Evolutionary conservation across 176 grass and related monocot genomes (phyloP).

Genomic region (Zizania latifolia): DNA sequence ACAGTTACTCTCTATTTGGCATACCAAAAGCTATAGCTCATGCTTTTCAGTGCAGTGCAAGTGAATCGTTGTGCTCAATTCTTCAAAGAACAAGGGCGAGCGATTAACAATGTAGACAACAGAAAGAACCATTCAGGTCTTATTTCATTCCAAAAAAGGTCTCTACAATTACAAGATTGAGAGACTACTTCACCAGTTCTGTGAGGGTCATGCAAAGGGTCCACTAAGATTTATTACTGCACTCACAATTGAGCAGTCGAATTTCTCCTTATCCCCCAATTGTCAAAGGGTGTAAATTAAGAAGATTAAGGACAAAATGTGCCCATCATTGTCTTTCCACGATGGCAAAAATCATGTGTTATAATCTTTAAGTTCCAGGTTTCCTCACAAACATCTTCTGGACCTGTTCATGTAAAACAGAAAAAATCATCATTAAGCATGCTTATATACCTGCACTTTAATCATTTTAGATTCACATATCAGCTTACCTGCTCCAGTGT

Average conservation of each 20-base stretch:
- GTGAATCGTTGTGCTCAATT: neutral
- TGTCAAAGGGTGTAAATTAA: neutral
- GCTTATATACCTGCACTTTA: neutral
- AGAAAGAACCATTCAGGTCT: neutral
- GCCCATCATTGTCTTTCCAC: neutral
- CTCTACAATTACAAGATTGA: neutral
- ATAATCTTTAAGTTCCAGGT: conserved; percentile 16
- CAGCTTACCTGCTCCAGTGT: conserved; percentile 83
- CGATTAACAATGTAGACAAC: neutral
- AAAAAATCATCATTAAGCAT: neutral
- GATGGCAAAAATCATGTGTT: neutral
- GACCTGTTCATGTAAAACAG: conserved; percentile 37
- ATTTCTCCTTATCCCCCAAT: conserved; percentile 27
- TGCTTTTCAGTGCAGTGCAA: neutral
- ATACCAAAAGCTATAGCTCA: neutral
- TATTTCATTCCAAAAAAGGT: neutral
- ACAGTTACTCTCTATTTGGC: neutral
- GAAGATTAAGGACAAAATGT: neutral
- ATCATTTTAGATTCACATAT: neutral
- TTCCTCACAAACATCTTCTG: conserved; percentile 64
- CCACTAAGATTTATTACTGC: conserved; percentile 10
- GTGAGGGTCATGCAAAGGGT: neutral
- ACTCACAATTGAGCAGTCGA: conserved; percentile 9
- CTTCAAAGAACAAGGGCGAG: neutral
- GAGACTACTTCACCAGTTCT: neutral